These are phyloP conservation scores for Coemansia sp. DNA, from an alignment of 192 early-diverging fungal species.

Conservation along the genomic window DNA sequence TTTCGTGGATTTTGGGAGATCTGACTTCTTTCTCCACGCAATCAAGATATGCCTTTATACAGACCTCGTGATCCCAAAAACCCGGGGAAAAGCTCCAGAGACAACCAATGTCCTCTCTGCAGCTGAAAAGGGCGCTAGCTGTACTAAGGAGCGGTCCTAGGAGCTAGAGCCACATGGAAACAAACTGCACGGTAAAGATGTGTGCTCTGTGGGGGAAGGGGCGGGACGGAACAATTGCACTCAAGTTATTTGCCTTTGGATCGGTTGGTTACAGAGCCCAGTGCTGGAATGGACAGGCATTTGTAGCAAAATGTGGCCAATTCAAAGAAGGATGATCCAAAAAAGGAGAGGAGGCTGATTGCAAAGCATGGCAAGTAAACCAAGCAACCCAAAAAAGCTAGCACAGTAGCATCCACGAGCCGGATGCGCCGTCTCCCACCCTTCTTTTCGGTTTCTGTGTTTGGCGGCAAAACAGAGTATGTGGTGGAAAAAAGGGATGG, in stretches of 20 bases:
- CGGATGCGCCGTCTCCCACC: neutral
- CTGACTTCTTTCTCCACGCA: no score
- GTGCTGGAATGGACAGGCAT: neutral
- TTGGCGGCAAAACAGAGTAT: constrained; percentile 8
- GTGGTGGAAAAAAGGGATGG: neutral
- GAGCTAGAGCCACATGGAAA: no score
- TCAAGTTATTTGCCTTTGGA: neutral
- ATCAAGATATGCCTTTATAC: no score
- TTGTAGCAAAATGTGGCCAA: no score
- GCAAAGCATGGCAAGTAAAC: constrained; percentile 1
- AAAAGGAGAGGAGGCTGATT: neutral
- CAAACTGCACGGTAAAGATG: no score
- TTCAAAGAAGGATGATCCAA: neutral
- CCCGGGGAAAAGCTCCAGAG: no score
- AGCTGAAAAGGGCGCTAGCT: no score
- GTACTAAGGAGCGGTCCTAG: no score
- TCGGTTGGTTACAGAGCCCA: neutral
- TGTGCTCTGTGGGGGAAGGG: no score
- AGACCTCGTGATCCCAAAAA: no score
- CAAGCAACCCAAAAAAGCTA: neutral
- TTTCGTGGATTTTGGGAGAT: neutral
- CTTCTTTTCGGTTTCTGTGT: neutral
- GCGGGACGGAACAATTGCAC: neutral
- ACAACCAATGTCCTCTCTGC: no score
- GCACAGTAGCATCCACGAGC: neutral